Conservation (phyloP, 345 rosid genomes). For the Aethionema arabicum region DNA sequence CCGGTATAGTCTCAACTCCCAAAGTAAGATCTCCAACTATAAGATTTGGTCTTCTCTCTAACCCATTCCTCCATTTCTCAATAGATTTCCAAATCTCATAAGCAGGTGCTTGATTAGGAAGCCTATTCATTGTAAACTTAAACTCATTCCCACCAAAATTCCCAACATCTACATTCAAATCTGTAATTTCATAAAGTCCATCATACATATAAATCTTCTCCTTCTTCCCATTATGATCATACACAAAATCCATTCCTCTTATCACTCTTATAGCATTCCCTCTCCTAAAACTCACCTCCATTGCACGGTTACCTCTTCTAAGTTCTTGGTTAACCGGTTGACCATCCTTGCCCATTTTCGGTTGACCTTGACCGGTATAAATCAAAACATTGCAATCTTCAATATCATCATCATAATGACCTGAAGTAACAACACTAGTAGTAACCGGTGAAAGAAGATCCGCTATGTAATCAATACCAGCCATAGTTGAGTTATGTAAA, state of each 20-base stretch:
- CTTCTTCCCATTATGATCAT: slow-evolving; percentile 22
- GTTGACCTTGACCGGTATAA: slow-evolving; percentile 60
- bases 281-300: slow-evolving; percentile 46
- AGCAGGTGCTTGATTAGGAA: slow-evolving; percentile 51
- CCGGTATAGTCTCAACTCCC: slow-evolving; percentile 54
- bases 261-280: slow-evolving; percentile 62
- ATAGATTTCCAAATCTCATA: slow-evolving; percentile 51
- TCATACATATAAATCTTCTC: slow-evolving; percentile 55
- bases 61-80: slow-evolving; percentile 43
- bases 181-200: slow-evolving; percentile 52
- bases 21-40: slow-evolving; percentile 54
- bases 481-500: slow-evolving; percentile 48
- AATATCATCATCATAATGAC: slow-evolving; percentile 51
- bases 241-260: slow-evolving; percentile 56
- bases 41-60: slow-evolving; percentile 38
- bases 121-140: slow-evolving; percentile 51
- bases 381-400: slow-evolving; percentile 48
- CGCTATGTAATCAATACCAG: slow-evolving; percentile 57
- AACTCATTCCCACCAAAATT: slow-evolving; percentile 48
- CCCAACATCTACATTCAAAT: slow-evolving; percentile 49
- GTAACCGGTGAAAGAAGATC: slow-evolving; percentile 33
- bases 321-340: slow-evolving; percentile 52
- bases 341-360: slow-evolving; percentile 27
- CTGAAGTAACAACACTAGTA: slow-evolving; percentile 60
- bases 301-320: slow-evolving; percentile 61